These are phyloP conservation scores for Madurella fahalii DNA, from an alignment of 2,329 filamentous ascomycete species.

Conservation along the genomic window DNA sequence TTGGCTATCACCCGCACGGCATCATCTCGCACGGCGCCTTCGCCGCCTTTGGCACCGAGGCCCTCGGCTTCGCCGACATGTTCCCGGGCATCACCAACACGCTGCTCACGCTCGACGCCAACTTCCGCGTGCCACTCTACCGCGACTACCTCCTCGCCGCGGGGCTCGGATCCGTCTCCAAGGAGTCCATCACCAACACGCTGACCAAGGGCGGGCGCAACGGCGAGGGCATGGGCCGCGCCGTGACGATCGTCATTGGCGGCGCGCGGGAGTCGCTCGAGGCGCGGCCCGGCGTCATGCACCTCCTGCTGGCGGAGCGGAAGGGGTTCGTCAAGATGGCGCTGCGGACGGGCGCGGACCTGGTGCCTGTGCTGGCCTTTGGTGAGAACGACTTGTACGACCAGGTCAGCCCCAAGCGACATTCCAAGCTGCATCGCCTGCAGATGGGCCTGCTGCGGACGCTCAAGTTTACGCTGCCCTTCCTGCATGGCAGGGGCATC, in stretches of 20 bases:
- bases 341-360: slow-evolving; percentile 83
- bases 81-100: slow-evolving; percentile 96
- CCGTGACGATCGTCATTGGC: slow-evolving; percentile 92
- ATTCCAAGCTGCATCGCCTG: slow-evolving; percentile 73
- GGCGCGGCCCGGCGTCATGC: slow-evolving; percentile 71
- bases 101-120: slow-evolving; percentile 87
- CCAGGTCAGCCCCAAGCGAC: slow-evolving; percentile 71
- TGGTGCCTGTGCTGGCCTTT: slow-evolving; percentile 88
- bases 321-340: slow-evolving; percentile 95
- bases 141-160: slow-evolving; percentile 89
- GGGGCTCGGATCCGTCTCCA: slow-evolving; percentile 83
- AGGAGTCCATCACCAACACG: slow-evolving; percentile 86
- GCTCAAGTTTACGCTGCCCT: slow-evolving; percentile 87
- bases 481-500: slow-evolving; percentile 84
- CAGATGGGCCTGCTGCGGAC: slow-evolving; percentile 82
- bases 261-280: slow-evolving; percentile 90
- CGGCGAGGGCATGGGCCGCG: slow-evolving; percentile 83
- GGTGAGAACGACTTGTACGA: slow-evolving; percentile 97
- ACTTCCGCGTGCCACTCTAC: slow-evolving; percentile 91
- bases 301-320: slow-evolving; percentile 74
- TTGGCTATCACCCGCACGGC: slow-evolving; percentile 95
- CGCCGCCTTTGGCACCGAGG: slow-evolving; percentile 85
- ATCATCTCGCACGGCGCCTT: slow-evolving; percentile 98
- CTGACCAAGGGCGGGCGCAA: slow-evolving; percentile 75
- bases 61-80: slow-evolving; percentile 76